These are phyloP conservation scores for Rhizopus sp. DNA, from an alignment of 371 early-diverging fungal species.

Conservation along the genomic window DNA sequence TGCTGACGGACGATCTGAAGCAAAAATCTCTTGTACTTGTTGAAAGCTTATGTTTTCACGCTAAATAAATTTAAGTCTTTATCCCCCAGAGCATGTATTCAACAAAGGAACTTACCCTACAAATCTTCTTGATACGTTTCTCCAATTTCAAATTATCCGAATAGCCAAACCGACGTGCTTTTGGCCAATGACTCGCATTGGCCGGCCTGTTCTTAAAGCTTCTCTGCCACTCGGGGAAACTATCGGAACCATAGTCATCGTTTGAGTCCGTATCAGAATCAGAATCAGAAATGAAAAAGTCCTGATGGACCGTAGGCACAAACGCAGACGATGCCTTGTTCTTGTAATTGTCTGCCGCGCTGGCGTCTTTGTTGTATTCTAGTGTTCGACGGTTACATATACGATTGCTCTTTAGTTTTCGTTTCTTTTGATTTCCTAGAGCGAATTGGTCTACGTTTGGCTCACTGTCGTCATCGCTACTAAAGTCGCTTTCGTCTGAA, in stretches of 20 bases:
- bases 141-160: constrained; percentile 25
- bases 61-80: constrained; percentile 3
- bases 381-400: constrained; percentile 10
- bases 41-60: constrained; percentile 17
- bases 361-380: not conserved
- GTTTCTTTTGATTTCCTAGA: not conserved
- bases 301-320: constrained; percentile 13
- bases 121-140: constrained; percentile 29
- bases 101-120: constrained; percentile 11
- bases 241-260: constrained; percentile 13
- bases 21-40: constrained; percentile 17
- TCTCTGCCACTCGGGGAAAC: constrained; percentile 18
- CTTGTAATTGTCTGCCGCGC: not conserved
- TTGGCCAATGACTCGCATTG: constrained; percentile 13
- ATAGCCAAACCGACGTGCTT: constrained; percentile 16
- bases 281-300: constrained; percentile 26
- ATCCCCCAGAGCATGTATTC: not conserved
- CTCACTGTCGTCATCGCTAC: not conserved
- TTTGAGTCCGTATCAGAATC: constrained; percentile 28
- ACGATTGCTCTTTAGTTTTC: constrained; percentile 6
- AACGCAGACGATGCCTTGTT: constrained; percentile 7
- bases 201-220: constrained; percentile 4
- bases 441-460: not conserved
- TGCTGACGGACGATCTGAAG: not conserved
- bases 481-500: not conserved